Conservation (phyloP, 1,139 yeast genomes). For the Taiozyma sp. region DNA sequence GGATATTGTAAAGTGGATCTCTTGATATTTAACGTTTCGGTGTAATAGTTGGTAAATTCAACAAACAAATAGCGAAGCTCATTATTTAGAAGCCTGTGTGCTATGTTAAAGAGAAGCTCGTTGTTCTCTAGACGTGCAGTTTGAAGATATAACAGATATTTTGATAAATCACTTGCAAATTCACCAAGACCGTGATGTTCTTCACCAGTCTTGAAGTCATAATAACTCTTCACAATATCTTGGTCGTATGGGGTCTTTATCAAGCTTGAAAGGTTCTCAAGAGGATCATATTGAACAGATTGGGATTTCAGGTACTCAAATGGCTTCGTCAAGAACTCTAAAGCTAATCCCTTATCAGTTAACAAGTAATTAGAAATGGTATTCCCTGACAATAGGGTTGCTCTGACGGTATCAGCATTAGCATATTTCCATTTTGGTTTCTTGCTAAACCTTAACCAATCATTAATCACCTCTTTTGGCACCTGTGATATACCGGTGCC, state of each 20-base stretch:
- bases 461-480: neutral
- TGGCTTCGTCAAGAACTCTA: conserved; percentile 5
- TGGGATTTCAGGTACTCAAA: neutral
- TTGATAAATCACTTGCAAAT: conserved; percentile 3
- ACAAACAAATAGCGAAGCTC: conserved; percentile 7
- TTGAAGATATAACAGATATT: conserved; percentile 1
- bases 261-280: neutral
- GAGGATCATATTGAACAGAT: neutral
- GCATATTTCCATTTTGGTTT: neutral
- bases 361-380: conserved; percentile 2
- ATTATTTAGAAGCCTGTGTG: conserved; percentile 7
- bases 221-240: neutral
- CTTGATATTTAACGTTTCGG: neutral
- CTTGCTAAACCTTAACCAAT: neutral
- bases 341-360: conserved; percentile 1
- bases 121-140: neutral
- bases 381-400: conserved; percentile 11
- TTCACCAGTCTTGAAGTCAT: neutral
- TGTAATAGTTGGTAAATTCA: conserved; percentile 5
- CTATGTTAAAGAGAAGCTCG: conserved; percentile 4
- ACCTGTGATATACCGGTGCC: neutral
- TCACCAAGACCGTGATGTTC: conserved; percentile 6
- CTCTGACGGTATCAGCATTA: conserved; percentile 18
- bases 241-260: neutral
- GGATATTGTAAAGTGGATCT: neutral